These are phyloP conservation scores for Linum lewisii DNA, from an alignment of 345 rosid genomes.

Conservation along the genomic window DNA sequence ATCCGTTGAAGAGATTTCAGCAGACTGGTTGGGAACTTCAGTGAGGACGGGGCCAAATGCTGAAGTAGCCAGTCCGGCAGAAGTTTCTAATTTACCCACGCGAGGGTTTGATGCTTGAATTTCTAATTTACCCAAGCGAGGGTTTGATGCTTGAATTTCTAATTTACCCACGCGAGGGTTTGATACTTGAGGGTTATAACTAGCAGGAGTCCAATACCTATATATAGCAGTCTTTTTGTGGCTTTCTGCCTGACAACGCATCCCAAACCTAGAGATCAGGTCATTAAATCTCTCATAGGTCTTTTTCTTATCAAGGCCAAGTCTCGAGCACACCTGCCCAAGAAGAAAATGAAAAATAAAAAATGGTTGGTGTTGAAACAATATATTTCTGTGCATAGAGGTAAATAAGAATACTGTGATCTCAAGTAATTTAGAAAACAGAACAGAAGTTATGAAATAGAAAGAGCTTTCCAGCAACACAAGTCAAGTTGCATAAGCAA, in stretches of 20 bases:
- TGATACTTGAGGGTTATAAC: slow-evolving; percentile 33
- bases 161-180: slow-evolving; percentile 33
- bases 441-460: too few relatives aligned
- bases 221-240: slow-evolving; percentile 52
- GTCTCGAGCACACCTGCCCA: slow-evolving; percentile 65
- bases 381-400: neutral
- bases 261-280: slow-evolving; percentile 62
- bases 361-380: slow-evolving; percentile 1
- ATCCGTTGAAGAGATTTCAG: slow-evolving; percentile 25
- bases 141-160: slow-evolving; percentile 32
- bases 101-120: slow-evolving; percentile 35
- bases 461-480: too few relatives aligned
- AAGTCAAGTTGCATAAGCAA: too few relatives aligned
- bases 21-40: slow-evolving; percentile 25
- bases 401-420: neutral
- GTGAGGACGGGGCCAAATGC: slow-evolving; percentile 19
- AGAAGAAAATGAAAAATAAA: slow-evolving; percentile 11
- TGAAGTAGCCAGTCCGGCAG: slow-evolving; percentile 22
- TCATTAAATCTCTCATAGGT: slow-evolving; percentile 56
- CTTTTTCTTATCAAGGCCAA: slow-evolving; percentile 76
- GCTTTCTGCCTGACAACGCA: slow-evolving; percentile 62
- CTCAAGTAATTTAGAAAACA: neutral
- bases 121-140: slow-evolving; percentile 27
- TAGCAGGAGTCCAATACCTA: slow-evolving; percentile 68
- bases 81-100: slow-evolving; percentile 25